A percentile compares a stretch with the other conserved stretches of the same genome.
Evolutionary conservation across 2,329 filamentous ascomycete genomes (phyloP).

Genomic region (Dryadomyces sulphureus): DNA sequence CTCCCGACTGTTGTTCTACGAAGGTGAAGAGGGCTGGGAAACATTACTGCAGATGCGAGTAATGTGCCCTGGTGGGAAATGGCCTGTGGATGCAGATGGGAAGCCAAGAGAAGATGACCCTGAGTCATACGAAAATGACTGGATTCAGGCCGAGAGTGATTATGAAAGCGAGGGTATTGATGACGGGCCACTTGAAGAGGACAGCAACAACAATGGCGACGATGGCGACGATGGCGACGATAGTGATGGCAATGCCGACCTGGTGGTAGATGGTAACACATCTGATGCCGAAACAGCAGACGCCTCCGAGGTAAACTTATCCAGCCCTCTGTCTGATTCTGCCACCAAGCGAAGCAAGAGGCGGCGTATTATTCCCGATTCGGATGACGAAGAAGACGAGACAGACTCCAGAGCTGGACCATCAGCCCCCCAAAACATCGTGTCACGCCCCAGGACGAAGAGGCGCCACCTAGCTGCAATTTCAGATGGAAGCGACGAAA

Average conservation of each 20-base stretch:
- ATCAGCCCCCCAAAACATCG: too few species aligned
- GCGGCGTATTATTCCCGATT: constrained; percentile 7
- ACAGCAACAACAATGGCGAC: constrained; percentile 5
- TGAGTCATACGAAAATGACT: not conserved
- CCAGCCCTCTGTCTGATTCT: constrained; percentile 5
- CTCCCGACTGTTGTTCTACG: constrained; percentile 9
- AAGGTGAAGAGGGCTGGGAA: not conserved
- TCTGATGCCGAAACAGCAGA: not conserved
- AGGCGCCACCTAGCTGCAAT: not conserved
- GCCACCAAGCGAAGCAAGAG: constrained; percentile 1
- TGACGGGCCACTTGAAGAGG: constrained; percentile 8
- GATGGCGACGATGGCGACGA: too few species aligned
- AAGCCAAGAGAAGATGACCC: constrained; percentile 2
- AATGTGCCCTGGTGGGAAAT: constrained; percentile 3
- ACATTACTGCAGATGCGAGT: constrained; percentile 1
- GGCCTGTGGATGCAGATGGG: constrained; percentile 5
- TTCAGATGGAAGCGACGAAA: not conserved
- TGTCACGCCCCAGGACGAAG: not conserved
- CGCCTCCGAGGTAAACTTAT: constrained; percentile 1
- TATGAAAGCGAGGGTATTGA: constrained; percentile 4
- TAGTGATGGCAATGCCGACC: not conserved
- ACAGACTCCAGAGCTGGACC: not conserved
- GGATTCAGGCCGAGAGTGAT: not conserved
- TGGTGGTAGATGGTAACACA: not conserved
- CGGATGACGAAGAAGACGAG: constrained; percentile 2